Evolutionary conservation across 371 early-diverging fungal genomes (phyloP).

Genomic region (Dinochytrium kinnereticum): DNA sequence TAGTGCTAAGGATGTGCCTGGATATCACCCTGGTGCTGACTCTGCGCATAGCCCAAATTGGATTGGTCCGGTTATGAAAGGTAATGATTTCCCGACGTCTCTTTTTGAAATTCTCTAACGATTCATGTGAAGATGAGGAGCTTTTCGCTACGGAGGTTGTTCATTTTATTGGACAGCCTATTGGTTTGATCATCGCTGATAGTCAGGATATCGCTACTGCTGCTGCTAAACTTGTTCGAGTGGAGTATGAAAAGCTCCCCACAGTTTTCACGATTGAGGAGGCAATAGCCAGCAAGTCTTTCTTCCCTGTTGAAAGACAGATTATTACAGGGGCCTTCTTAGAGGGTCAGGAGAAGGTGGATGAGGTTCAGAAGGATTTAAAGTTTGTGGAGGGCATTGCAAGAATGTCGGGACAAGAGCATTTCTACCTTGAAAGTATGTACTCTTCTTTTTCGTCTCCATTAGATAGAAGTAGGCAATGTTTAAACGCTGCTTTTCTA

Average conservation of each 20-base stretch:
- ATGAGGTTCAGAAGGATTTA: constrained; percentile 57
- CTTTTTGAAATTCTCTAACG: not conserved
- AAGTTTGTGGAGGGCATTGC: constrained; percentile 61
- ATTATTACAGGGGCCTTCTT: constrained; percentile 47
- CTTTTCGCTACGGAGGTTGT: constrained; percentile 70
- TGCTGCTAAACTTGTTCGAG: constrained; percentile 68
- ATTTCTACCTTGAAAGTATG: constrained; percentile 75
- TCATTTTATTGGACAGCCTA: constrained; percentile 67
- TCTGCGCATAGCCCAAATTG: constrained; percentile 43
- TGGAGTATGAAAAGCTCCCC: constrained; percentile 68
- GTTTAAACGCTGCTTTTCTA: no score
- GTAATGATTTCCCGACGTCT: constrained; percentile 24
- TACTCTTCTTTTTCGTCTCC: no score
- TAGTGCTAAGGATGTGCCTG: constrained; percentile 66
- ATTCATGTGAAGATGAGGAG: constrained; percentile 63
- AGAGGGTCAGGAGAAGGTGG: constrained; percentile 57
- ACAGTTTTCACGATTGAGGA: constrained; percentile 68
- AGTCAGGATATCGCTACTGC: constrained; percentile 62
- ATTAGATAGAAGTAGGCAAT: no score
- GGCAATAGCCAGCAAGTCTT: constrained; percentile 66
- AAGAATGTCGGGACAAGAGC: constrained; percentile 73
- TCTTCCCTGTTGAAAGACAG: constrained; percentile 55
- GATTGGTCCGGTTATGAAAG: constrained; percentile 51
- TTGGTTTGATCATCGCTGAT: constrained; percentile 75
- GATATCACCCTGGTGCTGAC: constrained; percentile 11